phyloP scores from a whole-genome alignment of 192 early-diverging fungal species.

The Geranomyces michiganensis region DNA sequence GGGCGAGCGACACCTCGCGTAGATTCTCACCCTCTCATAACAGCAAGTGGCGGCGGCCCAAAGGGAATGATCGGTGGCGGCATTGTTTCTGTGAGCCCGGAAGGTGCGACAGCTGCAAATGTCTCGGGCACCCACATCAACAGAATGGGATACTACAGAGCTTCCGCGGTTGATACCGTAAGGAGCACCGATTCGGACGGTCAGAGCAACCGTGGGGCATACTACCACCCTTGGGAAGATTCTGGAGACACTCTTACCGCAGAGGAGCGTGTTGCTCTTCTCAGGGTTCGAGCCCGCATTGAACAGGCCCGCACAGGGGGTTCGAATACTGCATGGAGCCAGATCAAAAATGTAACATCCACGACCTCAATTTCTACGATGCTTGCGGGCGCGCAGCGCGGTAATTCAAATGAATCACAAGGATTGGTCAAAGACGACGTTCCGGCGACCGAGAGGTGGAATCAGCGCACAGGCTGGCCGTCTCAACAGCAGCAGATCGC shows the following conservation, averaged over 20 bases:
- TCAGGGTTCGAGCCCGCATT: conserved; percentile 16
- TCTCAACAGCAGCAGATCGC: background rate
- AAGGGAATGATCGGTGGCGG: background rate
- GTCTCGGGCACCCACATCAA: background rate
- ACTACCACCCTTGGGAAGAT: conserved; percentile 23
- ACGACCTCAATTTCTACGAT: background rate
- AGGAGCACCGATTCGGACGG: conserved; percentile 26
- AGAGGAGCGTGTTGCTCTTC: conserved; percentile 27
- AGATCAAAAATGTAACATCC: background rate
- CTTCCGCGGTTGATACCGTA: conserved; percentile 15
- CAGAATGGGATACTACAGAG: background rate
- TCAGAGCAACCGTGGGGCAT: background rate
- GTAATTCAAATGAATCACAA: background rate
- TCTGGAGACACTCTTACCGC: conserved; percentile 21
- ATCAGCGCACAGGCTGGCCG: conserved; percentile 1
- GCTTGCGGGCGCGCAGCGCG: background rate
- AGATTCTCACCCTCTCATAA: conserved; percentile 1
- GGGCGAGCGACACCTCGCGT: background rate
- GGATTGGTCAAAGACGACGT: background rate
- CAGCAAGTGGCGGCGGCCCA: background rate
- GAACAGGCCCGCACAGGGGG: conserved; percentile 18
- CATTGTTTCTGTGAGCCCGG: conserved; percentile 13
- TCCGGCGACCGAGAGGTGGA: background rate
- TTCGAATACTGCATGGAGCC: background rate
- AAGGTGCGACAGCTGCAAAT: background rate